Evolutionary conservation across 75 land plant genomes (phyloP), one percentile per base, ranked within the genome.

Genomic region (Picea sitchensis): DNA sequence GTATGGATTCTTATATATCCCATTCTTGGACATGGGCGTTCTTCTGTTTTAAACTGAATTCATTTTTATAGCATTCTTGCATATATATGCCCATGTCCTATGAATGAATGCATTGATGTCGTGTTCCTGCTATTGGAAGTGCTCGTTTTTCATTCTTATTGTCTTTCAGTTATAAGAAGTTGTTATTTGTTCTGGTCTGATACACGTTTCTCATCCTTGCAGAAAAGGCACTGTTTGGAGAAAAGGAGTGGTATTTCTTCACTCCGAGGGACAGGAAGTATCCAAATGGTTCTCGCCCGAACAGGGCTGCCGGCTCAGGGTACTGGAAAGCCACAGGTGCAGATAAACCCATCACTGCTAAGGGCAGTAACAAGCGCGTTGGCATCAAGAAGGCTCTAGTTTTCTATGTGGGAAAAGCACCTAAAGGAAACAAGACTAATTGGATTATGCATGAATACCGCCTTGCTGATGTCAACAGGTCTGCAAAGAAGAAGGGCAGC

Each of bases 321-420:
- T 81, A 81, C 41, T 81, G 82, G 82, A 81, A 81, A 47, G 80
- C 81, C 26, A 81, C 81, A 60, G 82, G 82, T 32, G 59, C 58
- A 58, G 82, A 81, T 36, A 78, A 78, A 26, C 64, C 59, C 47
- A 78, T 81, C 14, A 36, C 38, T 13, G 57, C 59, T 47, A 30
- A 32, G 64, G 17, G 20, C 15, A 32, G 57, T 20, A 75, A 75
- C 79, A 77, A 14, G 72, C 79, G 68, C 17, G 76, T 79, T 20
- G 80, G 80, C 21, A 73, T 78, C 38, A 79, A 79, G 79, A 79
- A 79, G 21, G 76, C 80, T 71, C 80, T 71, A 11, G 58, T 79
- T 21, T 79, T 79, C 36, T 79, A 79, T 47, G 32, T 56, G 8
- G 73, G 80, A 20, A 79, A 79, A 51, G 77, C 80, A 17, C 80